Conservation (phyloP, 371 early-diverging fungal genomes). For the Zopfochytrium polystomum region DNA sequence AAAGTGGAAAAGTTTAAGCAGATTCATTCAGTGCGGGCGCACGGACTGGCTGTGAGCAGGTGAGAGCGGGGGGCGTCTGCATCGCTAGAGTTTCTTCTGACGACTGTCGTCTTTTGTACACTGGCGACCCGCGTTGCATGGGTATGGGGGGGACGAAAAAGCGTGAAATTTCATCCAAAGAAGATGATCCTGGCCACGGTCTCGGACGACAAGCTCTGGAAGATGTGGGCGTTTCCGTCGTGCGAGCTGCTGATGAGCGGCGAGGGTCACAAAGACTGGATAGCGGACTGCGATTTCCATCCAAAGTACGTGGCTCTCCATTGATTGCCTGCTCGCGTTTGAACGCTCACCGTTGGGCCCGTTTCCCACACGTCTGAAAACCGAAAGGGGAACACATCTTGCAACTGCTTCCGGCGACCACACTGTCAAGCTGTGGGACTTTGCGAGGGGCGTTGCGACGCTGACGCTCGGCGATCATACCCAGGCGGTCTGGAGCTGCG, state of each 20-base stretch:
- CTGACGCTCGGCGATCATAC: constrained; percentile 52
- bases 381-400: constrained; percentile 45
- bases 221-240: constrained; percentile 53
- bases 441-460: constrained; percentile 45
- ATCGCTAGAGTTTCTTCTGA: background rate
- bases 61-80: constrained; percentile 21
- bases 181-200: constrained; percentile 51
- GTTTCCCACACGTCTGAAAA: no score
- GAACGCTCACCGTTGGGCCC: no score
- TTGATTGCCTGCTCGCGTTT: no score
- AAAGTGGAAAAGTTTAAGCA: constrained; percentile 38
- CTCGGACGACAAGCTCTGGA: constrained; percentile 54
- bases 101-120: no score
- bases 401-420: constrained; percentile 56
- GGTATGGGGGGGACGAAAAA: no score
- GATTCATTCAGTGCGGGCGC: constrained; percentile 38
- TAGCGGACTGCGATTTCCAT: constrained; percentile 56
- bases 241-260: constrained; percentile 55
- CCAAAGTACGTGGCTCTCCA: constrained; percentile 17
- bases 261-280: constrained; percentile 54
- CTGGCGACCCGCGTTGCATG: no score
- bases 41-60: constrained; percentile 44
- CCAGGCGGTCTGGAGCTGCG: constrained; percentile 52
- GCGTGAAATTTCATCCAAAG: constrained; percentile 52
- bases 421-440: constrained; percentile 56